phyloP scores from a whole-genome alignment of 2,329 filamentous ascomycete genomes.

The Aspergillus sp. region DNA sequence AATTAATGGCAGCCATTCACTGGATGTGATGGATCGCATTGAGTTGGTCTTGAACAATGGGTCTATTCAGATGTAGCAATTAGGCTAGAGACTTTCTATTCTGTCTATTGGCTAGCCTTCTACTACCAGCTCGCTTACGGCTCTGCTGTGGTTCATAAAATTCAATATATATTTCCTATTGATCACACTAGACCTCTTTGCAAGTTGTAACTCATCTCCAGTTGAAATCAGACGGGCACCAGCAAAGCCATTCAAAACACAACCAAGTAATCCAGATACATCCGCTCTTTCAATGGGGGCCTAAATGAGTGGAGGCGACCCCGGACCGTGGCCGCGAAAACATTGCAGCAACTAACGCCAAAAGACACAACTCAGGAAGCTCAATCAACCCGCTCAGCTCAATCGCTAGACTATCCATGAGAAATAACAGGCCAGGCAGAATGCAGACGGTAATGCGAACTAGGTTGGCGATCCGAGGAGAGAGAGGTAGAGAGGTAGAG shows the following conservation, averaged over 20 bases:
- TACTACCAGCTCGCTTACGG: background rate
- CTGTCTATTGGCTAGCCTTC: too few relatives aligned
- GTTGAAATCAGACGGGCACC: conserved; percentile 12
- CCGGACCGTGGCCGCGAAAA: conserved; percentile 15
- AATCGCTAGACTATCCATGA: conserved; percentile 36
- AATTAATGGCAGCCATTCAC: background rate
- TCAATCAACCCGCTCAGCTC: conserved; percentile 32
- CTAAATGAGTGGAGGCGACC: conserved; percentile 27
- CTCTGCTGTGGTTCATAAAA: background rate
- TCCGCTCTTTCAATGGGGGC: conserved; percentile 15
- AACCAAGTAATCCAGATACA: conserved; percentile 17
- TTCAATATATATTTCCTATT: conserved; percentile 26
- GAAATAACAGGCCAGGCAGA: conserved; percentile 23
- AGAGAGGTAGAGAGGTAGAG: too few relatives aligned
- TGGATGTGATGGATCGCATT: background rate
- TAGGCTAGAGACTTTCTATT: background rate
- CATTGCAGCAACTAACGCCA: conserved; percentile 10
- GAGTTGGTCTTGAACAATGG: background rate
- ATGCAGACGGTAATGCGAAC: conserved; percentile 19
- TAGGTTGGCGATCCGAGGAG: conserved; percentile 16
- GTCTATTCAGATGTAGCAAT: background rate
- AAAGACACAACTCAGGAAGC: conserved; percentile 22
- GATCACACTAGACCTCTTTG: conserved; percentile 14
- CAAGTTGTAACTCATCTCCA: conserved; percentile 8
- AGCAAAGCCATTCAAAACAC: conserved; percentile 10